These are phyloP conservation scores for Leishmania turanica DNA, from an alignment of 208 protist genomes.

Conservation along the genomic window DNA sequence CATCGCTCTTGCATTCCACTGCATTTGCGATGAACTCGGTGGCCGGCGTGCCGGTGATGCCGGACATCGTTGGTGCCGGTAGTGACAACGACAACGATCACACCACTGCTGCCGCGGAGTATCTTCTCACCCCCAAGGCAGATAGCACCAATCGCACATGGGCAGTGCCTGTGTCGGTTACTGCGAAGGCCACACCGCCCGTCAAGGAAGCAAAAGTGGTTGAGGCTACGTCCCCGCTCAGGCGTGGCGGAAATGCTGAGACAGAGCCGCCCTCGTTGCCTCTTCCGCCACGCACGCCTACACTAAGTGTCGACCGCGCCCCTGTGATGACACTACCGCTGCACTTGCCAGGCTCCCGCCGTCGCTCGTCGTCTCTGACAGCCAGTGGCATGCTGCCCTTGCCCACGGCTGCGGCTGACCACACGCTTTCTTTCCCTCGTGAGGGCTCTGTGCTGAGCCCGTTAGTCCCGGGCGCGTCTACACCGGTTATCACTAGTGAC, in stretches of 20 bases:
- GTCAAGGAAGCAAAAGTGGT: not conserved
- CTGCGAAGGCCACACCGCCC: not conserved
- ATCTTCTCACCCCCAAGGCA: not conserved
- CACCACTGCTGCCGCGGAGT: not conserved
- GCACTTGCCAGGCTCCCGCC: not conserved
- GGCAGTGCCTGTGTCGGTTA: not conserved
- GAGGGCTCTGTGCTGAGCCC: slow-evolving; percentile 19
- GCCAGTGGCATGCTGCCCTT: slow-evolving; percentile 7
- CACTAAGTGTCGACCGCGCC: not conserved
- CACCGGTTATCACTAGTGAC: not conserved
- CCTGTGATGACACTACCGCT: not conserved
- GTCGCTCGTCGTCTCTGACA: not conserved
- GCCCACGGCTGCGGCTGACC: not conserved
- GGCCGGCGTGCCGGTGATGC: not conserved
- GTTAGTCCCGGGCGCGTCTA: slow-evolving; percentile 12
- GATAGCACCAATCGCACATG: not conserved
- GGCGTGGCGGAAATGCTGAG: not conserved
- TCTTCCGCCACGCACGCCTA: not conserved
- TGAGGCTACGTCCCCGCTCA: not conserved
- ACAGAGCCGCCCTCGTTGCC: not conserved
- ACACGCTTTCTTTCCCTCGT: not conserved
- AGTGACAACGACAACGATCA: not conserved
- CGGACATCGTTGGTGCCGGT: not conserved
- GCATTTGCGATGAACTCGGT: not conserved
- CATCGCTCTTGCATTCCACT: not conserved